Evolutionary conservation across 1,139 yeast species (phyloP).

Genomic region (Scheffersomyces insectosa): DNA sequence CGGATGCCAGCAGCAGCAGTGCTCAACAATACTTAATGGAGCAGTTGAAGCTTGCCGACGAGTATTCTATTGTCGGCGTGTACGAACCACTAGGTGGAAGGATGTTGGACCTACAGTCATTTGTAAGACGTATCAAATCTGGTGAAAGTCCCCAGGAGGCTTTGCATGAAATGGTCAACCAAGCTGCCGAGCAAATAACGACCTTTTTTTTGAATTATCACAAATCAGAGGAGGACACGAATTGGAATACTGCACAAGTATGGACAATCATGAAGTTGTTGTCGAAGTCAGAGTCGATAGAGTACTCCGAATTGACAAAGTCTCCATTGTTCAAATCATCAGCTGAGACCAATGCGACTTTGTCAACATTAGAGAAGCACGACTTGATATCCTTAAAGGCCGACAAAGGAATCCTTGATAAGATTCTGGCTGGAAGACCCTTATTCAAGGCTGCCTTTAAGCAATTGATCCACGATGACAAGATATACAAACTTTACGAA

Average conservation of each 20-base stretch:
- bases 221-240: conserved; percentile 24
- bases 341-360: conserved; percentile 46
- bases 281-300: conserved; percentile 46
- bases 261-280: conserved; percentile 79
- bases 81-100: conserved; percentile 88
- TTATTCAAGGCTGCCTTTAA: conserved; percentile 78
- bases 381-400: conserved; percentile 71
- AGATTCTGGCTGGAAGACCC: conserved; percentile 80
- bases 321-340: conserved; percentile 69
- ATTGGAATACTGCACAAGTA: conserved; percentile 78
- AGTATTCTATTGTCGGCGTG: conserved; percentile 49
- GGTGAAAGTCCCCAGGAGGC: conserved; percentile 86
- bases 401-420: conserved; percentile 71
- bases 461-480: conserved; percentile 58
- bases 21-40: conserved; percentile 71
- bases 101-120: conserved; percentile 89
- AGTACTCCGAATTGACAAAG: conserved; percentile 53
- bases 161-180: conserved; percentile 72
- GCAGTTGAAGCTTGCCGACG: conserved; percentile 44
- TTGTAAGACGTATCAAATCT: conserved; percentile 79
- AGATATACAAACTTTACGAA: conserved; percentile 63
- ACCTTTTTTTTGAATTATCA: conserved; percentile 69
- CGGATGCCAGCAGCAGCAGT: conserved; percentile 76
- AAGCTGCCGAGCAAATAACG: conserved; percentile 84
- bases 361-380: conserved; percentile 73